phyloP scores from a whole-genome alignment of 305 asterid species.

The Nicotiana rustica region DNA sequence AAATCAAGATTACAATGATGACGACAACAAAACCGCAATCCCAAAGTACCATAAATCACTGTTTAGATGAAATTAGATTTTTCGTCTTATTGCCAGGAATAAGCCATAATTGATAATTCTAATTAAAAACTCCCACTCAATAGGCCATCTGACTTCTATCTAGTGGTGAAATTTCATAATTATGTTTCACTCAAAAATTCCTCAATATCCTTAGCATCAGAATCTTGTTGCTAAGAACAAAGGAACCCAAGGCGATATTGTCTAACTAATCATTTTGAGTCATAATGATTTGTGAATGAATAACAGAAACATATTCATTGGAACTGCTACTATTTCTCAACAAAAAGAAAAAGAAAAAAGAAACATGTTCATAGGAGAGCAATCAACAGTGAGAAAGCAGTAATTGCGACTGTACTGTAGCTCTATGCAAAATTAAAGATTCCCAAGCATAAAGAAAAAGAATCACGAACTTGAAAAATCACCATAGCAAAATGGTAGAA shows the following conservation, averaged over 20 bases:
- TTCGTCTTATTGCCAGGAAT: conserved; percentile 5
- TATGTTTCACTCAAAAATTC: not conserved
- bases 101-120: not conserved
- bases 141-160: conserved; percentile 26
- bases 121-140: not conserved
- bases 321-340: conserved; percentile 1
- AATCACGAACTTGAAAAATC: not conserved
- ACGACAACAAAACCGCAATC: not conserved
- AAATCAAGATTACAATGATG: conserved; percentile 7
- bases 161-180: conserved; percentile 29
- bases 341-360: not conserved
- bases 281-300: conserved; percentile 26
- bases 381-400: conserved; percentile 14
- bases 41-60: not conserved
- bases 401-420: conserved; percentile 7
- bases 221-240: conserved; percentile 24
- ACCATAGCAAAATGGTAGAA: not conserved
- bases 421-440: conserved; percentile 14
- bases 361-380: not conserved
- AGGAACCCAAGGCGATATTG: not conserved
- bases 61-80: not conserved
- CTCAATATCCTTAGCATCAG: not conserved
- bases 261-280: not conserved
- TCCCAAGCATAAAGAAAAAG: not conserved
- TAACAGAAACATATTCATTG: not conserved